A percentile compares a stretch with the other conserved stretches of the same genome.
These are phyloP conservation scores for Lodderomyces elongisporus DNA, from an alignment of 1,139 yeast genomes.

Conservation along the genomic window DNA sequence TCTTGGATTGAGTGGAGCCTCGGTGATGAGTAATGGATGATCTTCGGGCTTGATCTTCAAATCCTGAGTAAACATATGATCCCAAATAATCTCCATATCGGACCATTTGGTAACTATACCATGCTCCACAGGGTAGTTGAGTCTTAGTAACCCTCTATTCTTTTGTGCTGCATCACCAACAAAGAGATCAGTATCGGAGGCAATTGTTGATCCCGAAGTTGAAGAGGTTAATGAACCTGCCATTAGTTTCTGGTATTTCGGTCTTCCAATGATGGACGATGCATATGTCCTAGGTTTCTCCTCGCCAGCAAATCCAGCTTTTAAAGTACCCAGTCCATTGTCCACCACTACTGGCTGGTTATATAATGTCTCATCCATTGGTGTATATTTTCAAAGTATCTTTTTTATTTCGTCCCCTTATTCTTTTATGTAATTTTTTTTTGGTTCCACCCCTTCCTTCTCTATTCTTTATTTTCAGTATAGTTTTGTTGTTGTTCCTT, in stretches of 20 bases:
- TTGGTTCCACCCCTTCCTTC: background rate
- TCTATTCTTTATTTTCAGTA: background rate
- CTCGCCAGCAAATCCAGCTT: constrained; percentile 93
- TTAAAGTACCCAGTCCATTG: constrained; percentile 85
- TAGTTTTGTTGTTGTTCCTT: too few relatives aligned
- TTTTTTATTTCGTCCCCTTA: too few relatives aligned
- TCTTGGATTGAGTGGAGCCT: constrained; percentile 81
- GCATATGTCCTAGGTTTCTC: constrained; percentile 63
- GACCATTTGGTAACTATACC: constrained; percentile 85
- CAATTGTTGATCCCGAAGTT: constrained; percentile 2
- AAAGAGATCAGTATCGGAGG: constrained; percentile 38
- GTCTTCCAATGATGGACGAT: constrained; percentile 63
- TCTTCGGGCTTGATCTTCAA: constrained; percentile 49
- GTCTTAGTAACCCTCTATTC: constrained; percentile 65
- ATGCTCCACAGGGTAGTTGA: constrained; percentile 71
- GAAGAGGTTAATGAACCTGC: constrained; percentile 57
- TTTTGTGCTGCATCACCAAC: constrained; percentile 74
- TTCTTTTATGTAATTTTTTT: too few relatives aligned
- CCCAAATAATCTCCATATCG: constrained; percentile 79
- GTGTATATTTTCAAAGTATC: background rate
- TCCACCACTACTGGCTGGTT: constrained; percentile 92
- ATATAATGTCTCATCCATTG: constrained; percentile 21
- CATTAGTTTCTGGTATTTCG: constrained; percentile 82
- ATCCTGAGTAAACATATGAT: constrained; percentile 54
- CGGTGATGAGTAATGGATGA: constrained; percentile 71